Evolutionary conservation across 179 eudicot genomes (phyloP).

Genomic region (Nepenthes alata): DNA sequence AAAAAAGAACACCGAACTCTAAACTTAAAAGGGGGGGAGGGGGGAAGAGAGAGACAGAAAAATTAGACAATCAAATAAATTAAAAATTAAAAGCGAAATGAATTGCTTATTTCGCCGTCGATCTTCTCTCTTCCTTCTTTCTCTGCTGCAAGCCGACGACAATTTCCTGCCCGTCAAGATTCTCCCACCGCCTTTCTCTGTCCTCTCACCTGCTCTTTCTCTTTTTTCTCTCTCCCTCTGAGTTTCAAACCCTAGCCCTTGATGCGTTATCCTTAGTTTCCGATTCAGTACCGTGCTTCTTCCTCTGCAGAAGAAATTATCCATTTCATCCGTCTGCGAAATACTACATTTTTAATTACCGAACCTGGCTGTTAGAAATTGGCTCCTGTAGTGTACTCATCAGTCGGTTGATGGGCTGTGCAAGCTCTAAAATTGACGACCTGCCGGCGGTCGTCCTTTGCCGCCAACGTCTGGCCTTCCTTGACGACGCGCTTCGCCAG

Average conservation of each 20-base stretch:
- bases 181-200: constrained; percentile 11
- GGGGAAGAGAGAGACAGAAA: no score
- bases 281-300: neutral
- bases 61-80: no score
- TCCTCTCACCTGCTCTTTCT: constrained; percentile 2
- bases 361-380: neutral
- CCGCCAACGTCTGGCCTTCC: constrained; percentile 39
- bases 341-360: constrained; percentile 1
- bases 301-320: neutral
- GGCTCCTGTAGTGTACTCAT: neutral
- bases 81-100: no score
- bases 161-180: constrained; percentile 36
- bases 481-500: constrained; percentile 45
- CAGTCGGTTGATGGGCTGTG: constrained; percentile 54
- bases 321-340: constrained; percentile 5
- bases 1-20: no score
- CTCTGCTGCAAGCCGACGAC: constrained; percentile 42
- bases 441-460: constrained; percentile 69
- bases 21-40: no score
- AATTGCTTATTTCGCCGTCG: neutral
- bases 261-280: constrained; percentile 1
- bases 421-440: constrained; percentile 68
- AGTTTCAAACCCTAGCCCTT: constrained; percentile 11
- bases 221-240: neutral
- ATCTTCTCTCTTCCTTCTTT: neutral